Percentiles rank a stretch among this genome's conserved stretches.
phyloP scores from a whole-genome alignment of 345 rosid species.

The Linum trigynum region DNA sequence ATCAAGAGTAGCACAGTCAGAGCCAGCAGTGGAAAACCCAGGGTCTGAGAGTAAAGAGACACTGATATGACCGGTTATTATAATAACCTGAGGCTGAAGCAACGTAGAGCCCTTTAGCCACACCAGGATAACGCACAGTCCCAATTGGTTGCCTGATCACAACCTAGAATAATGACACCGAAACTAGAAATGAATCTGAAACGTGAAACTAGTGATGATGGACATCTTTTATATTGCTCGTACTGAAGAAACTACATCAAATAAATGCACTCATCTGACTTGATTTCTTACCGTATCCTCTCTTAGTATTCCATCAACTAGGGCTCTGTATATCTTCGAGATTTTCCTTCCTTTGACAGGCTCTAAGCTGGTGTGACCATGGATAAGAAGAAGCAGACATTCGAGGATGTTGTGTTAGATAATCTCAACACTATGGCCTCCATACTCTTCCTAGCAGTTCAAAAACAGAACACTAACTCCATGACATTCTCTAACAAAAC shows the following conservation, averaged over 20 bases:
- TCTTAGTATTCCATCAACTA: conserved; percentile 20
- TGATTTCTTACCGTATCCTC: conserved; percentile 47
- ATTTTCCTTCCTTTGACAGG: conserved; percentile 38
- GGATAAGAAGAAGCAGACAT: not conserved
- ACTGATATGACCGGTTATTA: not conserved
- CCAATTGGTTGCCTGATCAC: conserved; percentile 71
- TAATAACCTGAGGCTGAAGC: conserved; percentile 62
- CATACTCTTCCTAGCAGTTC: no score
- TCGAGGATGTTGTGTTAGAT: no score
- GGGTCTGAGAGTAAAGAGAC: no score
- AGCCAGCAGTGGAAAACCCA: not conserved
- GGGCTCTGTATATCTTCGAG: conserved; percentile 66
- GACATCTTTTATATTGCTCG: no score
- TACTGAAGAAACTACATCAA: no score
- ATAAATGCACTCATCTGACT: no score
- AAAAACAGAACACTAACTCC: no score
- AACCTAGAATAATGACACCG: conserved; percentile 25
- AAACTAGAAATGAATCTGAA: no score
- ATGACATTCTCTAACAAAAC: no score
- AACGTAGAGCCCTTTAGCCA: conserved; percentile 79
- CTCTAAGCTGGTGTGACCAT: conserved; percentile 22
- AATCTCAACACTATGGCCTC: no score
- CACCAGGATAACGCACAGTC: conserved; percentile 56
- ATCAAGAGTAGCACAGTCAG: not conserved
- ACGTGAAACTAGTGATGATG: no score